Evolutionary conservation across 352 stramenopile genomes (phyloP), one percentile per base, ranked within the genome.

Genomic region (Elongisporangium prolatum): DNA sequence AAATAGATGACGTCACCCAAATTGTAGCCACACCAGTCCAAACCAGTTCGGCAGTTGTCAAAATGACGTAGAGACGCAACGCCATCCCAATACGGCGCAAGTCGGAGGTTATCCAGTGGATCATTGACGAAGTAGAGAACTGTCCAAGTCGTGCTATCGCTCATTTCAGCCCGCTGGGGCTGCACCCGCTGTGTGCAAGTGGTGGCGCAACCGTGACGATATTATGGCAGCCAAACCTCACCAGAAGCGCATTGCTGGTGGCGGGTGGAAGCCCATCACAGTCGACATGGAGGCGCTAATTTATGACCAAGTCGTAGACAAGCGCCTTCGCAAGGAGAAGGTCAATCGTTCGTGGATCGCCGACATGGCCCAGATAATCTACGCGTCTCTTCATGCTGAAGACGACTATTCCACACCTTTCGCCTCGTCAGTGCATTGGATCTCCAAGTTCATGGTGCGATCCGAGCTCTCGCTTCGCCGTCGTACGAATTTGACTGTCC

Each of bases 381-480:
- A n/a, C n/a, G n/a, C n/a, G n/a, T n/a, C n/a, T n/a, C n/a, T n/a
- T n/a, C n/a, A 40, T 3, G 6, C 22, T 24, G 34, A 49, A 2
- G 49, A 54, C 24, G 21, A 21, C n/a, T 4, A 21, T 40, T 24
- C 6, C n/a, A n/a, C n/a, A 52, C 55, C 11, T 69, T 69, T n/a
- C 47, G 37, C 53, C 18, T 56, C 61, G 3, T 67, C 62, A 1
- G 28, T 59, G 18, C 67, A 69, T 38, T 74, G 66, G 52, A 40
- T 74, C 48, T 53, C 57, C 3, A 13, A 38, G 9, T 68, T 74
- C 18, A 77, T 77, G 59, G 52, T 34, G 4, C 59, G 62, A 14
- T 77, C 66, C 21, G 56, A 54, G 0, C 48, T 77, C 1, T 74
- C 57, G 2, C 50, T 77, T 11, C 56, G 57, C 7, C 57, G 65